Base-by-base conservation (phyloP, 2,329 filamentous ascomycete genomes). In the Trichoderma semiorbis region DNA sequence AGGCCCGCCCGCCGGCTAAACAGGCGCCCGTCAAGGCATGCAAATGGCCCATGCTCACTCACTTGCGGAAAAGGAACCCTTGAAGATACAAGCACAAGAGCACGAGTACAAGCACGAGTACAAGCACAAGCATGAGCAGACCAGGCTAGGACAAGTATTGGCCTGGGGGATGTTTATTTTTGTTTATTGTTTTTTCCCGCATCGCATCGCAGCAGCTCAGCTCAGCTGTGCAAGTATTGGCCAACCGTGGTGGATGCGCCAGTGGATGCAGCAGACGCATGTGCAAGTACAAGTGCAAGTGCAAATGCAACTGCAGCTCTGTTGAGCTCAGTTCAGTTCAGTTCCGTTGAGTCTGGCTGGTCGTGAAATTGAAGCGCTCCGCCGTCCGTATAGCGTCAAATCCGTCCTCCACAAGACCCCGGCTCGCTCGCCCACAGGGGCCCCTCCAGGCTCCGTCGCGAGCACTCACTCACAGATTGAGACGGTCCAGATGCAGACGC, bases 1-100 rank as follows among this genome's bases (percentile, higher is more conserved):
- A 50, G 66, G 71, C 66, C 66, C 60, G 66, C 60, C 60, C 66
- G 43, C 47, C 60, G 71, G 71, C 71, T 72, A 70, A 72, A 72
- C 66, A 70, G 68, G 71, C 71, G 66, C 71, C 71, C 71, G 71
- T 69, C 66, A 55, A 53, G 50, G 26, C 67, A 53, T 36, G 34
- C 34, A 36, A 36, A 36, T 36, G 43, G 70, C 58, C 70, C 66
- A 57, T 64, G 39, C 34, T 66, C 47, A 24, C 65, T 68, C 21
- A 30, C 55, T 58, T 12, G n/a, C 43, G 43, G n/a, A 50, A 47
- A 47, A 50, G n/a, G 43, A 50, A 24, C n/a, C 43, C 43, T 50
- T 50, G 43, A 50, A 50, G 43, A 50, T 50, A 50, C 43, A 50
- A 21, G 43, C 43, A 24, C 43, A 50, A 24, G 36, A 39, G 43